Base-by-base conservation (phyloP, 192 early-diverging fungal genomes). In the Spizellomyces punctatus region DNA sequence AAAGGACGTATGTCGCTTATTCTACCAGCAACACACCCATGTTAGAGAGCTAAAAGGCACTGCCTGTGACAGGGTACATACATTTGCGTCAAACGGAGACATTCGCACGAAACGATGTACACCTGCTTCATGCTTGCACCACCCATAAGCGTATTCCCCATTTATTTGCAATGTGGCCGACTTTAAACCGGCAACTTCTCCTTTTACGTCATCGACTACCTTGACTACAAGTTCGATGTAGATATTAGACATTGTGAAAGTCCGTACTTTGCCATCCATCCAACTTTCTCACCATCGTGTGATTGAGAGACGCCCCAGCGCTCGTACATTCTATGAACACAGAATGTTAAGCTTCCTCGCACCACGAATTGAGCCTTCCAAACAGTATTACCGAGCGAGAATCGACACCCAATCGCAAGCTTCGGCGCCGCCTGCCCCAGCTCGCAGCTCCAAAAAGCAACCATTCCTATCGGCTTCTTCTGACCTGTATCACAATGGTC, bases 1-100 rank as follows among this genome's bases (percentile, higher is more conserved):
- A 75, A 89, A 89, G 9, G 86, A 86, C 12, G 88, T 89, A 70
- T 89, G 88, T 19, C 88, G 77, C 68, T 83, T 48, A 48, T 62
- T 83, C 54, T 63, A 67, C 12, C 12, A 10, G 44, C 4, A 5
- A 12, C 42, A 10, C 59, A n/a, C 16, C 16, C 10, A 17, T 61
- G 22, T 12, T 61, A 36, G 59, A 19, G 4, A 14, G 10, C 27
- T 4, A 4, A 61, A 27, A n/a, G 27, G 12, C 59, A 61, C 27
- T 12, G 27, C 27, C 27, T 0, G 27, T 36, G 27, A 36, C 27
- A 36, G 27, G 10, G 14, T 54, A 74, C 67, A 22, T 61, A 77
- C 74, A 17, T 62, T 69, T 22, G 75, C 64, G 45, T 83, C 81
- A 63, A 85, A 87, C 42, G 84, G 84, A 12, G 78, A 80, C 8